Base-by-base conservation (phyloP, 140 eudicot genomes). In the Stevia rebaudiana region DNA sequence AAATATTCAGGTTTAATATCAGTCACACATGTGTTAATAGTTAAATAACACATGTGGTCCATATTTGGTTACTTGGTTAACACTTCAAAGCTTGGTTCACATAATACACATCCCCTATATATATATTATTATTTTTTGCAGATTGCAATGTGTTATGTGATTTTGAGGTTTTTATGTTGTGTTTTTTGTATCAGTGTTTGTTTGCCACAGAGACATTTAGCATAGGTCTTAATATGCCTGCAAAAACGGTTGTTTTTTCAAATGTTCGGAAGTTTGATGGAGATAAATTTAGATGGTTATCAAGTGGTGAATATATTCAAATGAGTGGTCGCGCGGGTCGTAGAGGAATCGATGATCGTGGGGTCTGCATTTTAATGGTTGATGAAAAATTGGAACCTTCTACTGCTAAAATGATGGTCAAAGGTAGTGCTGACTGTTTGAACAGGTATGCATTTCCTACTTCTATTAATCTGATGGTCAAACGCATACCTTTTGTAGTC, bases 311-410 rank as follows among this genome's bases (percentile, higher is more conserved):
- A 73, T 94, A 94, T 63, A 94, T 94, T 61, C 99, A 94, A 69
- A 94, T 94, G 99, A 94, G 99, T 86, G 99, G 99, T 6, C 97
- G 99, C 40, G 99, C 97, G 49, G 99, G 99, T 61, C 90, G 99
- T 62, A 73, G 99, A 76, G 99, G 99, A 49, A 94, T 94, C 63
- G 99, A 94, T 78, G 99, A 88, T 3, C 97, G 99, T 71, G 99
- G 99, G 12, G 81, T 94, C 15, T 94, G 99, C 66, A 94, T 94
- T 66, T 90, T 94, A 68, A 94, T 94, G 99, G 83, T 94, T 64
- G 99, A 94, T 80, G 99, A 94, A 71, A 88, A 89, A 73, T 65
- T 94, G 73, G 99, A 94, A 75, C 99, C 99, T 61, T 83, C 99
- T 1, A 94, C 99, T 51, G 99, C 97, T 59, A 94, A 94, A 75